phyloP scores from a whole-genome alignment of 495 filamentous ascomycete genomes.

The Penicillium canariense region DNA sequence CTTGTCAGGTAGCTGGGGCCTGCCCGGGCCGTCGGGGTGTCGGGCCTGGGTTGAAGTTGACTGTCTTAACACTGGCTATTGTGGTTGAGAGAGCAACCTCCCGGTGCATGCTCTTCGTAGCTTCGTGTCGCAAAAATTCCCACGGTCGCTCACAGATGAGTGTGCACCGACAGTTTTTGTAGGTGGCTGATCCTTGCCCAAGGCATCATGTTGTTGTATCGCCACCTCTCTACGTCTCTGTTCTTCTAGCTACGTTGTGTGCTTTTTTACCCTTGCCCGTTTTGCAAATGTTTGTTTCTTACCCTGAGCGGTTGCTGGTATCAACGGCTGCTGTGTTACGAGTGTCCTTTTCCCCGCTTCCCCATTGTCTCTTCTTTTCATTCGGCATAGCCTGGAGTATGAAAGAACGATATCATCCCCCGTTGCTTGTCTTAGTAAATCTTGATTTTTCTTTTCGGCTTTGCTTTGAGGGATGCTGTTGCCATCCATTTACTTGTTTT shows the following conservation, averaged over 20 bases:
- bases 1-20: neutral
- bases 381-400: constrained; percentile 47
- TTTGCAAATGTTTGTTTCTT: constrained; percentile 9
- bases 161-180: neutral
- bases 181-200: neutral
- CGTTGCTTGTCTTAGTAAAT: constrained; percentile 26
- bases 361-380: constrained; percentile 14
- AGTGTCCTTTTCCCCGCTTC: constrained; percentile 1
- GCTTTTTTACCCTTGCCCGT: constrained; percentile 5
- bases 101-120: constrained; percentile 7
- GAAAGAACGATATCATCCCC: constrained; percentile 40
- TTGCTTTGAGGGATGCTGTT: neutral
- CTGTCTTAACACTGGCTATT: neutral
- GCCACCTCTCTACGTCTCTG: neutral
- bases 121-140: constrained; percentile 11
- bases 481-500: neutral
- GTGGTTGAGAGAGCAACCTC: neutral
- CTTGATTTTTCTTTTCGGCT: constrained; percentile 9
- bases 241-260: constrained; percentile 15
- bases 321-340: constrained; percentile 8
- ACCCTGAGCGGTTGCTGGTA: constrained; percentile 8
- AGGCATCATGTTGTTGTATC: constrained; percentile 2
- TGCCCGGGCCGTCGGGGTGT: neutral
- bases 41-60: neutral
- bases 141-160: constrained; percentile 1